phyloP scores from a whole-genome alignment of 176 grass and related monocot genomes.

The Oryza meyeriana region DNA sequence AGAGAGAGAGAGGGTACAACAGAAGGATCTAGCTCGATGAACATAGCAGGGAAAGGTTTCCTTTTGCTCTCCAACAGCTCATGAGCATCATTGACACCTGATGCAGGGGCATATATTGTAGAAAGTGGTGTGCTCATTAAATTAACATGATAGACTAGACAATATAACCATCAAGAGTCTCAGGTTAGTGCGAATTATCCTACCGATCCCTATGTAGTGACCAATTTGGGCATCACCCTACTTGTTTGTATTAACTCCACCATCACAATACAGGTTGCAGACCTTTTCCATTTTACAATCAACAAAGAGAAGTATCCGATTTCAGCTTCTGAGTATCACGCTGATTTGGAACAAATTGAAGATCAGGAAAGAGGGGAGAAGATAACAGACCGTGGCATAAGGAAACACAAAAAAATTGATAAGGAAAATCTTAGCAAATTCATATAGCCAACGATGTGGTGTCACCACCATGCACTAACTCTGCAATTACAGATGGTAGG shows the following conservation, averaged over 20 bases:
- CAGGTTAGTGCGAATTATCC: background rate
- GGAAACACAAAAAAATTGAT: slow-evolving; percentile 88
- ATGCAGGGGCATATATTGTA: too few relatives aligned
- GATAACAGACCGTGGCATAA: slow-evolving; percentile 63
- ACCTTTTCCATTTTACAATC: slow-evolving; percentile 41
- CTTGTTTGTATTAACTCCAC: slow-evolving; percentile 48
- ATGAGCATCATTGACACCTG: slow-evolving; percentile 32
- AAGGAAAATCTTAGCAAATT: slow-evolving; percentile 66
- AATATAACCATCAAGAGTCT: background rate
- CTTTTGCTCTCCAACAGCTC: slow-evolving; percentile 68
- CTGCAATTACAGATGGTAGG: slow-evolving; percentile 6
- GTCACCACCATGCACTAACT: slow-evolving; percentile 14
- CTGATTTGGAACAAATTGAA: background rate
- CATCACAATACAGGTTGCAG: slow-evolving; percentile 76
- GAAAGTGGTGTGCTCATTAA: background rate
- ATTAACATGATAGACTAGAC: background rate
- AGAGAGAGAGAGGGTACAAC: slow-evolving; percentile 31
- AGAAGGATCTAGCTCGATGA: slow-evolving; percentile 65
- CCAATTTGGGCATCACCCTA: slow-evolving; percentile 78
- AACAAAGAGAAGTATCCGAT: slow-evolving; percentile 9
- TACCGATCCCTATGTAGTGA: slow-evolving; percentile 79
- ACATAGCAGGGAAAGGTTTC: slow-evolving; percentile 62
- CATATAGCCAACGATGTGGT: slow-evolving; percentile 55
- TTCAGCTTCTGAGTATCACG: background rate
- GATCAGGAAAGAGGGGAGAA: background rate